Conservation (phyloP, 2,329 filamentous ascomycete species). For the Ascomycota sp. region DNA sequence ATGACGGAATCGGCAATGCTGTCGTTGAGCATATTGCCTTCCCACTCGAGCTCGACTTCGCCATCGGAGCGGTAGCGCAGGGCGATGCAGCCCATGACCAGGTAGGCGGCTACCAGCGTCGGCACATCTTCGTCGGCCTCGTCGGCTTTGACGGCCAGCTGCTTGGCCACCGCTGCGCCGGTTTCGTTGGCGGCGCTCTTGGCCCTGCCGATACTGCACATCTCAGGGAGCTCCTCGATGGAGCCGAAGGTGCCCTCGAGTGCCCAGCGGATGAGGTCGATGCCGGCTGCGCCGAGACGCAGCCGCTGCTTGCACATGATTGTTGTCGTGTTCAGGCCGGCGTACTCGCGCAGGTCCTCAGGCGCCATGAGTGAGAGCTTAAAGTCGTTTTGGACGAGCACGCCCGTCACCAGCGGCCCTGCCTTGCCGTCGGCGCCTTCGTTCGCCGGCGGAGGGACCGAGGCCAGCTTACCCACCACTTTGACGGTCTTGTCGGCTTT, state of each 20-base stretch:
- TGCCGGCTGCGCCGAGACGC: slow-evolving; percentile 67
- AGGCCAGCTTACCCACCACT: slow-evolving; percentile 82
- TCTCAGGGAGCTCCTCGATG: slow-evolving; percentile 48
- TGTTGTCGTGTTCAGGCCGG: slow-evolving; percentile 86
- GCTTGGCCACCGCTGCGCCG: slow-evolving; percentile 1
- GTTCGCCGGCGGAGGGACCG: slow-evolving; percentile 46
- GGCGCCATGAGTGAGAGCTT: slow-evolving; percentile 94
- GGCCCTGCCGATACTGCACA: slow-evolving; percentile 12
- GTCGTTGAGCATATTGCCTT: slow-evolving; percentile 94
- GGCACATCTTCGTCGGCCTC: slow-evolving; percentile 46
- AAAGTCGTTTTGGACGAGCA: slow-evolving; percentile 93
- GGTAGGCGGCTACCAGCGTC: slow-evolving; percentile 32
- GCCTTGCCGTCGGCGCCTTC: slow-evolving; percentile 12
- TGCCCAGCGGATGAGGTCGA: slow-evolving; percentile 85
- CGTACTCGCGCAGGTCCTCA: slow-evolving; percentile 87
- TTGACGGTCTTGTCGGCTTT: slow-evolving; percentile 88
- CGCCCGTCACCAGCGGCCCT: slow-evolving; percentile 53
- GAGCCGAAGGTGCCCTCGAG: slow-evolving; percentile 85
- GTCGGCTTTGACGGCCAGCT: slow-evolving; percentile 5
- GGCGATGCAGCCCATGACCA: slow-evolving; percentile 78
- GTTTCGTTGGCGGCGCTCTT: slow-evolving; percentile 15
- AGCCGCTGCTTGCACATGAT: slow-evolving; percentile 85
- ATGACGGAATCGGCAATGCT: slow-evolving; percentile 95
- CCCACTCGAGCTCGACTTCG: slow-evolving; percentile 85
- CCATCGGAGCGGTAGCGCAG: slow-evolving; percentile 61